Conservation (phyloP, 129 eudicot species). For the Smallanthus sonchifolius region DNA sequence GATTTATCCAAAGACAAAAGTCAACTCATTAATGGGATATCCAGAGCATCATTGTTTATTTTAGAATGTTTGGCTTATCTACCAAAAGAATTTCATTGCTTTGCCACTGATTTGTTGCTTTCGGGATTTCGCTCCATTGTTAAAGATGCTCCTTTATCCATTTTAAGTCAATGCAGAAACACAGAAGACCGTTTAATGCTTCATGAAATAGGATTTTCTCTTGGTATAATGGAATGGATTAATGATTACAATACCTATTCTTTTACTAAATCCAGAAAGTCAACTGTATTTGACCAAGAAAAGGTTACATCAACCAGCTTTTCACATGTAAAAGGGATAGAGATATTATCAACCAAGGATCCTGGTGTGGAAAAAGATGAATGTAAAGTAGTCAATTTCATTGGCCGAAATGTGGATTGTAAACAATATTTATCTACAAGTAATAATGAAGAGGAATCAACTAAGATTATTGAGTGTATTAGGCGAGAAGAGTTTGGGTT, state of each 20-base stretch:
- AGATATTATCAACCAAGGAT: slow-evolving; percentile 21
- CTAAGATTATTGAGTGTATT: slow-evolving; percentile 63
- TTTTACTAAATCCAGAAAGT: slow-evolving; percentile 24
- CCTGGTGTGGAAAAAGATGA: slow-evolving; percentile 17
- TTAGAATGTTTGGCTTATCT: slow-evolving; percentile 65
- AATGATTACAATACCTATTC: slow-evolving; percentile 47
- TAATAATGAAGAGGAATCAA: slow-evolving; percentile 33
- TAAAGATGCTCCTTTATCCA: slow-evolving; percentile 61
- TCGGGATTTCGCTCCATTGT: slow-evolving; percentile 54
- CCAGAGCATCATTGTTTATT: slow-evolving; percentile 44
- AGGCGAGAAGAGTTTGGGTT: slow-evolving; percentile 93
- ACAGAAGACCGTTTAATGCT: slow-evolving; percentile 63
- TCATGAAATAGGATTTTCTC: slow-evolving; percentile 76
- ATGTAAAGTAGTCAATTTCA: slow-evolving; percentile 14
- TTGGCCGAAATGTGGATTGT: background rate
- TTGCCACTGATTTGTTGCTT: slow-evolving; percentile 70
- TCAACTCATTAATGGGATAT: slow-evolving; percentile 13
- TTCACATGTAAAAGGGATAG: slow-evolving; percentile 23
- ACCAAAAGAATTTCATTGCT: slow-evolving; percentile 67
- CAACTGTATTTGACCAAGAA: slow-evolving; percentile 24
- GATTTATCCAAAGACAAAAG: slow-evolving; percentile 18
- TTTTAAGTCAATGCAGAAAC: slow-evolving; percentile 56
- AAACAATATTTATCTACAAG: slow-evolving; percentile 15
- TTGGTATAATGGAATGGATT: slow-evolving; percentile 89
- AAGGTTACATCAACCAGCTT: slow-evolving; percentile 14